Evolutionary conservation across 768 basidiomycete genomes (phyloP), one percentile per base, ranked within the genome.

Genomic region (Hygrophorus pudorinus): DNA sequence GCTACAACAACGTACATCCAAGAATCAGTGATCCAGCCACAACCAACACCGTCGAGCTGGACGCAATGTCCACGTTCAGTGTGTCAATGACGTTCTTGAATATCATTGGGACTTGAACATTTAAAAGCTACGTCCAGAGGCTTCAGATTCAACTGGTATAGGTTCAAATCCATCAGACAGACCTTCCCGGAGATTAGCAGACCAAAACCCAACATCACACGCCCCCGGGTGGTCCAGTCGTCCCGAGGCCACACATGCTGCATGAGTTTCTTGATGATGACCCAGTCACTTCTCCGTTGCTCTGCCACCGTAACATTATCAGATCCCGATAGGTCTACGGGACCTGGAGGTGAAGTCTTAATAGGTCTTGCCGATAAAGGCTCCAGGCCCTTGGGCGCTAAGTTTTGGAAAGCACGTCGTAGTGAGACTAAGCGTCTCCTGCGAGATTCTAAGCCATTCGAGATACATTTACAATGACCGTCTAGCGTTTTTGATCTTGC

Each of bases 61-160:
- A 63, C 10, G 82, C 76, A 28, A 96, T 70, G 20, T 85, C 79
- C 27, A 98, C 68, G 55, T 97, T 96, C 49, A 99, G 68, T 1
- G 86, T 63, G 59, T 99, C 94, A 42, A 99, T 80, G 34, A 99
- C 76, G 20, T 72, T 63, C 64, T 97, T 98, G 76, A 99, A 99
- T 48, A 98, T 67, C 52, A 89, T 76, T 0, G 96, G 96, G n/a
- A 99, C 93, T 72, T 98, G 94, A 1, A 99, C 96, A 59, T 97
- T 99, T 45, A 97, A 65, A 35, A 96, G 65, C 91, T 92, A 45
- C 24, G 40, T 21, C 36, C 14, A 29, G 24, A 27, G 27, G 11
- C 34, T 17, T 11, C 13, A 36, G 34, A 32, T 44, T 16, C 4
- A 41, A 39, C 10, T n/a, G 3, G 5, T 31, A n/a, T 56, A 42